Percentiles rank a stretch among this genome's conserved stretches.
These are phyloP conservation scores for Phylloporus scabripes DNA, from an alignment of 768 basidiomycete species.

Conservation along the genomic window DNA sequence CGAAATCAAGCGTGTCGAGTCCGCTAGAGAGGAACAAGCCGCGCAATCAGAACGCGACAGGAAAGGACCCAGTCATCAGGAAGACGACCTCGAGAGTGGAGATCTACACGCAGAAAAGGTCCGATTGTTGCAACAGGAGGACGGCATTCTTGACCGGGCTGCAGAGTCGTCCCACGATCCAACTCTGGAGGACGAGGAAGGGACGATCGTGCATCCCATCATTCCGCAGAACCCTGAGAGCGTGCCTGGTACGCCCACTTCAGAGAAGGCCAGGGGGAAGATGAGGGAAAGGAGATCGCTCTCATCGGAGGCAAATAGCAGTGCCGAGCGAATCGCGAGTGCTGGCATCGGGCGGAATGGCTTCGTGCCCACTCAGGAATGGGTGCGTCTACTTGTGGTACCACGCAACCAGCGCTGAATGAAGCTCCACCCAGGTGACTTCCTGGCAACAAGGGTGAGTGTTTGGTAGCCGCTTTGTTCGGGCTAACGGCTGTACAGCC, in stretches of 20 bases:
- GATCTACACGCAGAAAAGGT: constrained; percentile 52
- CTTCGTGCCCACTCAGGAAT: constrained; percentile 94
- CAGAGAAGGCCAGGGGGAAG: constrained; percentile 92
- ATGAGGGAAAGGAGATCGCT: constrained; percentile 70
- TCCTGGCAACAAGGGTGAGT: constrained; percentile 95
- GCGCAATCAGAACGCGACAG: constrained; percentile 24
- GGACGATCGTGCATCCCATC: constrained; percentile 29
- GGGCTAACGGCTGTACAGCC: constrained; percentile 37
- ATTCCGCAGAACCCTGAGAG: constrained; percentile 43
- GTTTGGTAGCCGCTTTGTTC: not conserved
- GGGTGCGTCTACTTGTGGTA: constrained; percentile 48
- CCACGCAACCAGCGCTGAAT: constrained; percentile 1
- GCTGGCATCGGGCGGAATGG: constrained; percentile 80
- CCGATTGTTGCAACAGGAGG: constrained; percentile 54
- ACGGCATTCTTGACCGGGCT: constrained; percentile 24
- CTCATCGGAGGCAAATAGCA: constrained; percentile 44
- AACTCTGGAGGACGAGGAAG: constrained; percentile 13
- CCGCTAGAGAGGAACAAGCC: constrained; percentile 65
- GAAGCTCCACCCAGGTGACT: constrained; percentile 48
- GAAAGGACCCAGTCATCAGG: constrained; percentile 16
- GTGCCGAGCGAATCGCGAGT: constrained; percentile 60
- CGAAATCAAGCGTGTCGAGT: constrained; percentile 72
- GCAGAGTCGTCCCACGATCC: constrained; percentile 18
- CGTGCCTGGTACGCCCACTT: constrained; percentile 34
- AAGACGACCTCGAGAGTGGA: constrained; percentile 25